Conservation (phyloP, 129 eudicot genomes). For the Sambucus nigra region DNA sequence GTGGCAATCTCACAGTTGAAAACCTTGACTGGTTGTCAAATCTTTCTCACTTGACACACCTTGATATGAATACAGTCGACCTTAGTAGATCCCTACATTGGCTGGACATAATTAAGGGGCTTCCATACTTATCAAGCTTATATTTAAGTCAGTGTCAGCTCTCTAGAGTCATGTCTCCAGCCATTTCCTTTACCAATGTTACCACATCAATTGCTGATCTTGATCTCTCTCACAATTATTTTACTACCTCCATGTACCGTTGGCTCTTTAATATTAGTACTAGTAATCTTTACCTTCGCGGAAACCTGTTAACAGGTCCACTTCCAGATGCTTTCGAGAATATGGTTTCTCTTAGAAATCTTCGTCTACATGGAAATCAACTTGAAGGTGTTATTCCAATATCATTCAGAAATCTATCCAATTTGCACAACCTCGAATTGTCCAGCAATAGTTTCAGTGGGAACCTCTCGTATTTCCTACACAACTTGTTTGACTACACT, state of each 20-base stretch:
- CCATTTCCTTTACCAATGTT: slow-evolving; percentile 4
- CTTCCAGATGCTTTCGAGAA: too few relatives aligned
- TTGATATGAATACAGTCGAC: not conserved
- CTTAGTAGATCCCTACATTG: slow-evolving; percentile 5
- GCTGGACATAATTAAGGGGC: slow-evolving; percentile 4
- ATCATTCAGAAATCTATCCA: slow-evolving; percentile 7
- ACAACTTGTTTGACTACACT: not conserved
- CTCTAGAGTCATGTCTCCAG: slow-evolving; percentile 2
- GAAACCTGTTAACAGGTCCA: too few relatives aligned
- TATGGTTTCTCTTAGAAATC: slow-evolving; percentile 10
- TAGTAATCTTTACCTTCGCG: too few relatives aligned
- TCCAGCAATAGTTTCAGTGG: slow-evolving; percentile 1
- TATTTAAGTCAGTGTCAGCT: slow-evolving; percentile 10
- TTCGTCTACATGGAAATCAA: not conserved
- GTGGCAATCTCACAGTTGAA: not conserved
- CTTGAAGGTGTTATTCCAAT: slow-evolving; percentile 8
- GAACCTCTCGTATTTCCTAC: not conserved
- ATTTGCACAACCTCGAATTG: slow-evolving; percentile 9
- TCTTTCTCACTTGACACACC: not conserved
- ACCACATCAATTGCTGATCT: slow-evolving; percentile 2
- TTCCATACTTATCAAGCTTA: slow-evolving; percentile 3
- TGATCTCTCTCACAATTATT: not conserved
- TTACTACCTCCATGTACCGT: slow-evolving; percentile 1
- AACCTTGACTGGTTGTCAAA: slow-evolving; percentile 16
- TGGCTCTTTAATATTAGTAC: slow-evolving; percentile 18